Evolutionary conservation across 306 rosid species (phyloP).

Genomic region (Pyrus betulifolia): DNA sequence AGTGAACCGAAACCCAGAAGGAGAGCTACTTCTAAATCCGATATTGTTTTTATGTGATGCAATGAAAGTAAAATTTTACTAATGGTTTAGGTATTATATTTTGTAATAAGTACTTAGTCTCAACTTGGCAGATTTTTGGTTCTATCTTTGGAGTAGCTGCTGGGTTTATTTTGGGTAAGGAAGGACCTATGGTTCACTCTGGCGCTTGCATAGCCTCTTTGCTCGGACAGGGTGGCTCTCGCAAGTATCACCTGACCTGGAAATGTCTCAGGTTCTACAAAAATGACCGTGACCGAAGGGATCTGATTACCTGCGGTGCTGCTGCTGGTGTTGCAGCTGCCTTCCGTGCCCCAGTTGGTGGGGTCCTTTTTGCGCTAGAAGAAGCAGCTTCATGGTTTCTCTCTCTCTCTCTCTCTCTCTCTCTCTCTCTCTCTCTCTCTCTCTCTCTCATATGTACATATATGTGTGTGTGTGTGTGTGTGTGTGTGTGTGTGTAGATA

Average conservation of each 20-base stretch:
- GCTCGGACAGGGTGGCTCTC: constrained; percentile 81
- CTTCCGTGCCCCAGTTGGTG: constrained; percentile 84
- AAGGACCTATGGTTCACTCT: constrained; percentile 89
- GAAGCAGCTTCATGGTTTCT: constrained; percentile 86
- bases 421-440: constrained; percentile 34
- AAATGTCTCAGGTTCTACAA: constrained; percentile 68
- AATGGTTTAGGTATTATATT: neutral
- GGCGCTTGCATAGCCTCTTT: constrained; percentile 75
- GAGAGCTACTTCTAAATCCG: no score
- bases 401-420: constrained; percentile 22
- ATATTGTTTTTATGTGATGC: no score
- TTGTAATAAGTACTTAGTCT: constrained; percentile 1
- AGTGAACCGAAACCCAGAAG: no score
- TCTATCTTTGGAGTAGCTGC: constrained; percentile 74
- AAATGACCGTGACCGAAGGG: constrained; percentile 71
- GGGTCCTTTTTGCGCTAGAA: constrained; percentile 85
- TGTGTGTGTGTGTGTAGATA: no score
- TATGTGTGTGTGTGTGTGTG: no score
- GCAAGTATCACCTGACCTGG: constrained; percentile 60
- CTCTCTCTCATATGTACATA: neutral
- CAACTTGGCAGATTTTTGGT: constrained; percentile 59
- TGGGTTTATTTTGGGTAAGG: constrained; percentile 76
- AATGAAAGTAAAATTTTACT: no score
- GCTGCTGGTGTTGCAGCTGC: constrained; percentile 93
- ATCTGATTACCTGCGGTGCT: constrained; percentile 77